These are phyloP conservation scores for Brasilioporus rufonigricans DNA, from an alignment of 768 basidiomycete species.

Conservation along the genomic window DNA sequence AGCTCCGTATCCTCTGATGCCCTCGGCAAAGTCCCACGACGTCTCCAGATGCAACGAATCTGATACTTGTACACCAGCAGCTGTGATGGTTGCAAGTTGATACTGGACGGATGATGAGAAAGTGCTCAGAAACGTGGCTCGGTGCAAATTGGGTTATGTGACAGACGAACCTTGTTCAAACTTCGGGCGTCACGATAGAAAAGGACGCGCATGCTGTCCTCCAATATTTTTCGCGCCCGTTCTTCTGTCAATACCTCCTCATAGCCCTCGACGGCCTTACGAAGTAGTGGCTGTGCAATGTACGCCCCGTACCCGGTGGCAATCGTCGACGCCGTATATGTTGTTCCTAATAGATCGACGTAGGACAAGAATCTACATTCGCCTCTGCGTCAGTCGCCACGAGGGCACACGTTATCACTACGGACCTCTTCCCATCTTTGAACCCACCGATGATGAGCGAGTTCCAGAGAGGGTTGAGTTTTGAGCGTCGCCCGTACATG, in stretches of 20 bases:
- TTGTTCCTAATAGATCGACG: slow-evolving; percentile 95
- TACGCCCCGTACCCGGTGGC: slow-evolving; percentile 94
- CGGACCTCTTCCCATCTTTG: slow-evolving; percentile 78
- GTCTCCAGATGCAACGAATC: slow-evolving; percentile 77
- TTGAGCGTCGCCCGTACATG: slow-evolving; percentile 85
- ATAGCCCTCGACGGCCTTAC: slow-evolving; percentile 84
- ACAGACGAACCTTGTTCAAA: slow-evolving; percentile 77
- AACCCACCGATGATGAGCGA: slow-evolving; percentile 89
- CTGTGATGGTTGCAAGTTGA: slow-evolving; percentile 91
- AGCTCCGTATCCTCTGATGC: slow-evolving; percentile 85
- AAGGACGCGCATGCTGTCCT: slow-evolving; percentile 87
- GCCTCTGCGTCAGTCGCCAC: not conserved
- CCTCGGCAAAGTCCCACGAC: slow-evolving; percentile 90
- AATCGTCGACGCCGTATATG: slow-evolving; percentile 88
- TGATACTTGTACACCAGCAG: slow-evolving; percentile 71
- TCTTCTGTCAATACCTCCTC: slow-evolving; percentile 74
- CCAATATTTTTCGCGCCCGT: slow-evolving; percentile 74
- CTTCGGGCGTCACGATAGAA: slow-evolving; percentile 96
- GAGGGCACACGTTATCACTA: not conserved
- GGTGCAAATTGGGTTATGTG: not conserved
- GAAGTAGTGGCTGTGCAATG: slow-evolving; percentile 89
- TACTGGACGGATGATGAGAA: slow-evolving; percentile 51
- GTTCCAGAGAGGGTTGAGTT: slow-evolving; percentile 96
- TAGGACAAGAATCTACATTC: slow-evolving; percentile 81
- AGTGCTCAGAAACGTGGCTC: not conserved